Evolutionary conservation across 2,329 filamentous ascomycete genomes (phyloP), one percentile per base, ranked within the genome.

Genomic region (Teratosphaeriaceae sp.): DNA sequence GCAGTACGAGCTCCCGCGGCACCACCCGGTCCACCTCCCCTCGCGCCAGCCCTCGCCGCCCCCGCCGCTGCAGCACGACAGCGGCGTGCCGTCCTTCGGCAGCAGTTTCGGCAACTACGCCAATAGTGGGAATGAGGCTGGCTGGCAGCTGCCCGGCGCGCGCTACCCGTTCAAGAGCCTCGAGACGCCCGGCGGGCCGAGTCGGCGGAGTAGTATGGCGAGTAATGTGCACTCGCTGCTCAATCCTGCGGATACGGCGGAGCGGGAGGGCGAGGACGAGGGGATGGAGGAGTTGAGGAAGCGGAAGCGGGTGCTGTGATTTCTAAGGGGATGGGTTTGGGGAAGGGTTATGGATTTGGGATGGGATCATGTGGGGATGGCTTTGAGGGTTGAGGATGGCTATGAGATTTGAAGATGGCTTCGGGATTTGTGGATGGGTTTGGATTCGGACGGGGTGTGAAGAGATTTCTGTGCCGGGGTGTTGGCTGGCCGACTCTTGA

Each of bases 161-260:
- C 62, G 68, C 34, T 75, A 67, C 43, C 67, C 70, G 0, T 71
- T 71, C 56, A 68, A 67, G 65, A 41, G 64, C 16, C 63, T 72
- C 35, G 72, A 75, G 42, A 73, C 69, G 29, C 70, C 73, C 3
- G 75, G 71, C 1, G 79, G 81, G 2, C 78, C 78, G n/a, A 84
- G 80, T 6, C 67, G 82, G 42, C 71, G 81, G 47, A 80, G 78
- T 20, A 84, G 80, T 56, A 84, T 85, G 81, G 81, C 81, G 5
- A 83, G 80, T 52, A 84, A 81, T 52, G 76, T 82, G 18, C 79
- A 82, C 58, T 79, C 75, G 5, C 62, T 85, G 19, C 69, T 85
- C 1, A 85, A 85, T 52, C 82, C 81, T 5, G 78, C 80, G 12
- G 80, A 83, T 51, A 84, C 80, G 1, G 77, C 75, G 2, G 81